Evolutionary conservation across 208 protist species (phyloP), one percentile per base, ranked within the genome.

Genomic region (Novymonas esmeraldas): DNA sequence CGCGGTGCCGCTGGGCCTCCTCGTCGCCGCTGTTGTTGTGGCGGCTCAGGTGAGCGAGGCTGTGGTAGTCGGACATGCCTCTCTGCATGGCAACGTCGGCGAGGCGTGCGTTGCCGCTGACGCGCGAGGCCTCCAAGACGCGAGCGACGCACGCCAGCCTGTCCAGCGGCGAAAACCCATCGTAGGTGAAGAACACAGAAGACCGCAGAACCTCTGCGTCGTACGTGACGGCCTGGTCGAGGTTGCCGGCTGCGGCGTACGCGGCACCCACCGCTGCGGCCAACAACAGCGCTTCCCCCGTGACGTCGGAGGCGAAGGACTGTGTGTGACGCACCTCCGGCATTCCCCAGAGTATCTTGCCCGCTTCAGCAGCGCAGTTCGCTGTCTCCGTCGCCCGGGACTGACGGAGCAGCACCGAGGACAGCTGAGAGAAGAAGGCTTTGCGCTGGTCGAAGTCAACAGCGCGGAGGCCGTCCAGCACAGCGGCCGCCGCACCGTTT

Each of bases 141-240:
- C 69, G 69, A 1, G 61, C 61, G 24, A 68, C 55, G 26, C 69
- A 75, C 11, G 69, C 61, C 52, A 75, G 69, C 16, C 69, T 50
- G 3, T 75, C 54, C 28, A 59, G 3, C 6, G 39, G 52, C 3
- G 69, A 59, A 26, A 75, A 24, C 14, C 61, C 61, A 20, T 69
- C 55, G 45, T 75, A 64, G 4, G 54, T 58, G 54, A 75, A 69
- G 22, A 75, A 75, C 14, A 45, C 46, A 3, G 61, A 41, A 2
- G 69, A 75, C 54, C 68, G 69, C 44, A 75, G 44, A n/a, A 75
- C n/a, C 39, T 68, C 69, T n/a, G 38, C 44, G 34, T 75, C 69
- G 36, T 64, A 64, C 4, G 48, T 29, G 54, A 75, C 48, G 0
- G 33, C 60, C 46, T 68, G 68, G 2, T 41, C 55, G 39, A 57